Evolutionary conservation across 1,284 basidiomycete genomes (phyloP), one percentile per base, ranked within the genome.

Genomic region (Erythrobasidium hasegawianum): DNA sequence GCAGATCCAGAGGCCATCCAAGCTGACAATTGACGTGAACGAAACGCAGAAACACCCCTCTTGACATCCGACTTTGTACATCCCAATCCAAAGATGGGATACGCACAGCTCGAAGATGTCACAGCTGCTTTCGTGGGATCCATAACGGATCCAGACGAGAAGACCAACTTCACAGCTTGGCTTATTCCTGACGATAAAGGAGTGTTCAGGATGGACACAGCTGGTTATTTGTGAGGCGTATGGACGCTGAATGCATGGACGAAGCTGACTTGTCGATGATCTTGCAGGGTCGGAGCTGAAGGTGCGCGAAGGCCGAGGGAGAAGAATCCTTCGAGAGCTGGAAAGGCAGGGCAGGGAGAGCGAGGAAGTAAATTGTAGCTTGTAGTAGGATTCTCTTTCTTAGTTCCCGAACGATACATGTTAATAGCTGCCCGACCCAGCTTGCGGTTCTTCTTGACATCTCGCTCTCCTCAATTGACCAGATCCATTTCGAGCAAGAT

Each of bases 41-140:
- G n/a, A n/a, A 1, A 83, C 83, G 10, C 83, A 65, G 62, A 65
- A 58, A 65, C 62, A 38, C 62, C 62, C 39, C 62, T 65, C 47
- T 14, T 65, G 10, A 65, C 62, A 53, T 55, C 54, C 11, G 62
- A 65, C 18, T 65, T 65, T 43, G 62, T 65, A 7, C 62, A 65
- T 52, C 62, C 62, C 18, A 65, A 65, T 43, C 62, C 62, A 24
- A 65, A 65, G 47, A 65, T 65, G 62, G 62, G 62, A 14, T 65
- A 65, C 45, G 62, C 62, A 13, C 43, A 65, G 33, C 56, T 65
- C 14, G 62, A 65, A 38, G 62, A 65, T 47, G 62, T 65, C 14
- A 41, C 54, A n/a, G 55, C 62, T 27, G 62, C 62, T 13, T 65
- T 65, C 39, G 62, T 65, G 1, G 62, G 62, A 5, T 57, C 55